Conservation (phyloP, 164 flowering plant species). For the Buxus sempervirens region DNA sequence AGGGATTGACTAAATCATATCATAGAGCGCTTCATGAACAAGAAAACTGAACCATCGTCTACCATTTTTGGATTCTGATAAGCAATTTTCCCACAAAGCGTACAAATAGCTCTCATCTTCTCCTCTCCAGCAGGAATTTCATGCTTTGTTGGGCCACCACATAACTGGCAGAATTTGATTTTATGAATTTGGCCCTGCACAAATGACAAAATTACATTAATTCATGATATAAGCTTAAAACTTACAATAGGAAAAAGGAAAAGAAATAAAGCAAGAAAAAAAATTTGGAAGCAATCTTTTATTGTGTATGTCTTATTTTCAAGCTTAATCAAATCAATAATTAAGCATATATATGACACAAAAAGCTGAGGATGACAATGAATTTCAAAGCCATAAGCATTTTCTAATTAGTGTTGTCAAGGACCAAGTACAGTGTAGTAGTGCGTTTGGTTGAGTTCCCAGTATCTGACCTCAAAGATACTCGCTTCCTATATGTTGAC, state of each 20-base stretch:
- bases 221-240: background rate
- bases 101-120: slow-evolving; percentile 80
- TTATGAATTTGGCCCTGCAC: slow-evolving; percentile 49
- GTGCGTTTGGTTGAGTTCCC: too few relatives aligned
- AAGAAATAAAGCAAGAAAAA: too few relatives aligned
- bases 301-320: too few relatives aligned
- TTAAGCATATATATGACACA: background rate
- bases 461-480: too few relatives aligned
- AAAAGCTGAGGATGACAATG: background rate
- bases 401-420: too few relatives aligned
- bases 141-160: slow-evolving; percentile 83
- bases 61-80: slow-evolving; percentile 99
- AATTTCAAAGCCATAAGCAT: background rate
- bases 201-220: background rate
- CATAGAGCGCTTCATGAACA: background rate
- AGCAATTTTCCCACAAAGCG: slow-evolving; percentile 61
- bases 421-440: too few relatives aligned
- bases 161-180: slow-evolving; percentile 80
- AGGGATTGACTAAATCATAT: background rate
- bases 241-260: too few relatives aligned
- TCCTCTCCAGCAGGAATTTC: slow-evolving; percentile 91
- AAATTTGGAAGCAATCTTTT: too few relatives aligned
- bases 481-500: too few relatives aligned
- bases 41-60: slow-evolving; percentile 1
- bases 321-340: too few relatives aligned